Evolutionary conservation across 495 filamentous ascomycete genomes (phyloP).

Genomic region (Oleoguttula mirabilis): DNA sequence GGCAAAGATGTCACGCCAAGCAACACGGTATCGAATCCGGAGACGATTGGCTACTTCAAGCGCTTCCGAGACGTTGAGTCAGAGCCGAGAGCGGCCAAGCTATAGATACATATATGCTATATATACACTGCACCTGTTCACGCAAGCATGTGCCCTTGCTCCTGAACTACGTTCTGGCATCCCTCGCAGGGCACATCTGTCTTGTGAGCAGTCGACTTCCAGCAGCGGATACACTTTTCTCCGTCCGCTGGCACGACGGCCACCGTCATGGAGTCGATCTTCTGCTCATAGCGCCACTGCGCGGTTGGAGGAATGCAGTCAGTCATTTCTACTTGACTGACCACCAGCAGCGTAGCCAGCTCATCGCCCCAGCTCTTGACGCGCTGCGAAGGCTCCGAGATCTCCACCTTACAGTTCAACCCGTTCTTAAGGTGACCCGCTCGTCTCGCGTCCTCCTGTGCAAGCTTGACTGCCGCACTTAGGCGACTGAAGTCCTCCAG

Average conservation of each 20-base stretch:
- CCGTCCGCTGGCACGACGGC: constrained; percentile 55
- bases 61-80: constrained; percentile 18
- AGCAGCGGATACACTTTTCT: constrained; percentile 74
- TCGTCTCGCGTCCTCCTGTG: constrained; percentile 54
- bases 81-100: constrained; percentile 16
- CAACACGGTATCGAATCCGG: constrained; percentile 56
- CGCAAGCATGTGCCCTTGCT: constrained; percentile 4
- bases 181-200: constrained; percentile 57
- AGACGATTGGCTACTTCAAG: constrained; percentile 23
- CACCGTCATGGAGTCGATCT: constrained; percentile 34
- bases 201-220: constrained; percentile 56
- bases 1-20: constrained; percentile 62
- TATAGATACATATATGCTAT: constrained; percentile 8
- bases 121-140: not conserved
- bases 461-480: constrained; percentile 47
- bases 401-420: constrained; percentile 53
- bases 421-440: constrained; percentile 61
- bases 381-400: constrained; percentile 15
- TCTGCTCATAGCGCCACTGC: too few relatives aligned
- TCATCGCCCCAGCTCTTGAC: constrained; percentile 36
- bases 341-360: constrained; percentile 63
- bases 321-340: constrained; percentile 46
- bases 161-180: constrained; percentile 55
- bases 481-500: constrained; percentile 34
- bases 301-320: too few relatives aligned